Evolutionary conservation across 345 rosid species (phyloP).

Genomic region (Camelina neglecta): DNA sequence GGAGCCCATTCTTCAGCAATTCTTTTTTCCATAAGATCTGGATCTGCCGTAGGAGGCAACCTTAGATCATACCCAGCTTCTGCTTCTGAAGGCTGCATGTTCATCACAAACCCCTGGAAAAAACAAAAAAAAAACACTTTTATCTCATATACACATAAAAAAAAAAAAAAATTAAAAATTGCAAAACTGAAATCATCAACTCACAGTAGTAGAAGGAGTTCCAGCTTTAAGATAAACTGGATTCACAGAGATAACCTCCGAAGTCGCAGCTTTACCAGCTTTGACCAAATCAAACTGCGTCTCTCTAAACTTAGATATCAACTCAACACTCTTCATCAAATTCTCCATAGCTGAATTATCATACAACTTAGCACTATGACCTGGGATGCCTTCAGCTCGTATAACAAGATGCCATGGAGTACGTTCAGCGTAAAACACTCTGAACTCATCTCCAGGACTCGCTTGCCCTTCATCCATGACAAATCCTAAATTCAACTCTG

Average conservation of each 20-base stretch:
- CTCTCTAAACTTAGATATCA: conserved; percentile 68
- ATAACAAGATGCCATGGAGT: conserved; percentile 65
- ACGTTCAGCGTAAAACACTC: conserved; percentile 79
- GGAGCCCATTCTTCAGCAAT: conserved; percentile 93
- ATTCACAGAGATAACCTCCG: conserved; percentile 83
- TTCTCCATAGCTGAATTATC: conserved; percentile 88
- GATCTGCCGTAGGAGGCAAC: conserved; percentile 79
- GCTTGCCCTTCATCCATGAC: conserved; percentile 91
- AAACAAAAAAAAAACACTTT: background rate
- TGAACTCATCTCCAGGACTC: conserved; percentile 56
- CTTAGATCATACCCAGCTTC: conserved; percentile 87
- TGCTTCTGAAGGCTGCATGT: conserved; percentile 91
- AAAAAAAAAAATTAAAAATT: background rate
- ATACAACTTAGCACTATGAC: conserved; percentile 78
- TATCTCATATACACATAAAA: background rate
- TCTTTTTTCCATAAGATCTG: conserved; percentile 58
- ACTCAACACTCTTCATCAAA: conserved; percentile 80
- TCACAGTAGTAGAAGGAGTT: conserved; percentile 67
- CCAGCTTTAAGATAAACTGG: conserved; percentile 87
- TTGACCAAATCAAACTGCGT: conserved; percentile 74
- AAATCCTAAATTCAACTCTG: conserved; percentile 75
- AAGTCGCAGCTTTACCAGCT: conserved; percentile 63
- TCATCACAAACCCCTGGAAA: conserved; percentile 81
- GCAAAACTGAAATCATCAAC: conserved; percentile 16
- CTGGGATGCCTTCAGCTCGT: conserved; percentile 68